A percentile compares a stretch with the other conserved stretches of the same genome.
Conservation (phyloP, 805 yeast genomes). For the Candida pseudofarinosa region DNA sequence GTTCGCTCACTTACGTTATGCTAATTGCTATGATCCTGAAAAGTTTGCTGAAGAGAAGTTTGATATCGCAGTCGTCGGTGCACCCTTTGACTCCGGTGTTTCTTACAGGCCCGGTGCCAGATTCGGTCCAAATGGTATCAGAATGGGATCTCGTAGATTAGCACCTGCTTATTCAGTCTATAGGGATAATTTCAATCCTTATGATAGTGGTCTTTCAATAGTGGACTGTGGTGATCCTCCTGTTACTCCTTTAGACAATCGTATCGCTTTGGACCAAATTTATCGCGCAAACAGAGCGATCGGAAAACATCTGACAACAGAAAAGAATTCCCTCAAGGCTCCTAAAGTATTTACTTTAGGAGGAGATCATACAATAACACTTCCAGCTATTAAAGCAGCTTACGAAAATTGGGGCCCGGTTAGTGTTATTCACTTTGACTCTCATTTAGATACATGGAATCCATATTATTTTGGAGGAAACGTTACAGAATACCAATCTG, state of each 20-base stretch:
- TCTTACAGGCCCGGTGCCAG: conserved; percentile 56
- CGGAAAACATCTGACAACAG: conserved; percentile 21
- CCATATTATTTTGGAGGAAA: conserved; percentile 8
- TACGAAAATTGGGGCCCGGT: conserved; percentile 10
- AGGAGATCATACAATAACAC: conserved; percentile 12
- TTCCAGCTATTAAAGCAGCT: conserved; percentile 9
- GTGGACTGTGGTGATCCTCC: conserved; percentile 71
- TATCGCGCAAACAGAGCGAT: conserved; percentile 51
- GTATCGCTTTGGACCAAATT: conserved; percentile 60
- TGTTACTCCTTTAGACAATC: conserved; percentile 64
- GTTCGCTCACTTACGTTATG: conserved; percentile 21
- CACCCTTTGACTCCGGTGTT: conserved; percentile 57
- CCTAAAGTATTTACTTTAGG: conserved; percentile 11
- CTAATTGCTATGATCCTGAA: conserved; percentile 13
- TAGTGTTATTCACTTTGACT: conserved; percentile 11
- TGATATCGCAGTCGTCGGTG: conserved; percentile 57
- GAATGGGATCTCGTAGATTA: conserved; percentile 17
- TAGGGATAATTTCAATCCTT: conserved; percentile 33
- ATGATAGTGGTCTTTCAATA: conserved; percentile 34
- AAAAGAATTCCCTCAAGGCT: conserved; percentile 2
- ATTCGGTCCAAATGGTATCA: conserved; percentile 53
- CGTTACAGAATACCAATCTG: conserved; percentile 11
- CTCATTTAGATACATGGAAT: conserved; percentile 10
- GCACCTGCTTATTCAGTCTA: conserved; percentile 5
- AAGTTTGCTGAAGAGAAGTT: conserved; percentile 7